Evolutionary conservation across 257 asterid genomes (phyloP).

Genomic region (Handroanthus guayacan): DNA sequence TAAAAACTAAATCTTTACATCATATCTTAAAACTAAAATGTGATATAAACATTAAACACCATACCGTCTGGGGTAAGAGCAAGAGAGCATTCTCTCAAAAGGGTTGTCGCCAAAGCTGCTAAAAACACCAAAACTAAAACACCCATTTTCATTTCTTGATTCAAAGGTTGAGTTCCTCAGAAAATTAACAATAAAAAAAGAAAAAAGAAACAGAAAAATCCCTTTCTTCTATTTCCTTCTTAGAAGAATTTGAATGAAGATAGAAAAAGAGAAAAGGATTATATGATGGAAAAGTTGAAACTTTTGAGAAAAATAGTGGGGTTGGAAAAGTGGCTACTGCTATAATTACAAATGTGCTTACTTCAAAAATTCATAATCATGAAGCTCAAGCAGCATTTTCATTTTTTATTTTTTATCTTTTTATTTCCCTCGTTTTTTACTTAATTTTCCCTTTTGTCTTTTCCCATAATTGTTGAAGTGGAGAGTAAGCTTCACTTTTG

Average conservation of each 20-base stretch:
- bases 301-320: conserved; percentile 49
- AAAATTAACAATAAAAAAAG: not conserved
- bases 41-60: conserved; percentile 13
- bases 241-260: conserved; percentile 39
- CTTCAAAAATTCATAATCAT: conserved; percentile 55
- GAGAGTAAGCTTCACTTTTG: conserved; percentile 46
- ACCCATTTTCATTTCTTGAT: conserved; percentile 60
- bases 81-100: conserved; percentile 53
- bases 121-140: conserved; percentile 49
- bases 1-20: conserved; percentile 28
- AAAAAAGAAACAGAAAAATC: not conserved
- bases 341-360: conserved; percentile 55
- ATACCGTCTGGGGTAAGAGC: conserved; percentile 92
- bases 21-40: not conserved
- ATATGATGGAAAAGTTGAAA: conserved; percentile 47
- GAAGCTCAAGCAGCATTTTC: not conserved
- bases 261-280: conserved; percentile 29
- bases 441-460: not conserved
- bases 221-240: conserved; percentile 3
- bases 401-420: not conserved
- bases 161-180: conserved; percentile 27
- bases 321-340: conserved; percentile 38
- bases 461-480: conserved; percentile 22
- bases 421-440: not conserved
- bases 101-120: conserved; percentile 53